Conservation (phyloP, 345 rosid species). For the Arabidopsis arenosa region DNA sequence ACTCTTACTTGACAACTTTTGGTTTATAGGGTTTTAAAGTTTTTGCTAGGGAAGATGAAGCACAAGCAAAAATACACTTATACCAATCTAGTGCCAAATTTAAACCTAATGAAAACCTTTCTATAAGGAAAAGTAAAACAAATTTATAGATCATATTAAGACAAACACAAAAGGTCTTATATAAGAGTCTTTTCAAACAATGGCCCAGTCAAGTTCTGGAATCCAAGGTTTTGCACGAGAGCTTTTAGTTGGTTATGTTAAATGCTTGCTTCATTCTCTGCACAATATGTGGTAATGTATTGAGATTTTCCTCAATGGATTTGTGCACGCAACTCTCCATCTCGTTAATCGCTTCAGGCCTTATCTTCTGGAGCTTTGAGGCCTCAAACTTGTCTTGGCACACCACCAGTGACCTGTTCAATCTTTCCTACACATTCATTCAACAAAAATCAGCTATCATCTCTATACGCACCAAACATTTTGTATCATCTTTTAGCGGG, state of each 20-base stretch:
- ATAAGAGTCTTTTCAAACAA: conserved; percentile 4
- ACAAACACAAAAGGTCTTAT: background rate
- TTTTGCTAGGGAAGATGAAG: background rate
- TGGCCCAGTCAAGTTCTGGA: background rate
- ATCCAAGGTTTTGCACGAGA: background rate
- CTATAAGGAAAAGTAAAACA: conserved; percentile 7
- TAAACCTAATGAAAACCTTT: background rate
- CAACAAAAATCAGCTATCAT: conserved; percentile 2
- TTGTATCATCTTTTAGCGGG: background rate
- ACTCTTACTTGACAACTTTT: background rate
- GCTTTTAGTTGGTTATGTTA: conserved; percentile 44
- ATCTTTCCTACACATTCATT: conserved; percentile 63
- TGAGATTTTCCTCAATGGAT: conserved; percentile 68
- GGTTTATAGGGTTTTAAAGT: background rate
- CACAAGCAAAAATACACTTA: background rate
- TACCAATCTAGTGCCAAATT: background rate
- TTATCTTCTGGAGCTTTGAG: conserved; percentile 66
- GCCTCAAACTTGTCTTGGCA: conserved; percentile 89
- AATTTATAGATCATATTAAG: background rate
- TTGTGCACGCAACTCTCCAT: conserved; percentile 80
- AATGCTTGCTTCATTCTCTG: conserved; percentile 64
- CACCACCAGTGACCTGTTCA: conserved; percentile 83
- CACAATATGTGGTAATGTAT: conserved; percentile 73
- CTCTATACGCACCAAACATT: background rate
- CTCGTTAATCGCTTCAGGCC: conserved; percentile 55